These are phyloP conservation scores for Pleochaeta shiraiana DNA, from an alignment of 2,329 filamentous ascomycete genomes.

Conservation along the genomic window DNA sequence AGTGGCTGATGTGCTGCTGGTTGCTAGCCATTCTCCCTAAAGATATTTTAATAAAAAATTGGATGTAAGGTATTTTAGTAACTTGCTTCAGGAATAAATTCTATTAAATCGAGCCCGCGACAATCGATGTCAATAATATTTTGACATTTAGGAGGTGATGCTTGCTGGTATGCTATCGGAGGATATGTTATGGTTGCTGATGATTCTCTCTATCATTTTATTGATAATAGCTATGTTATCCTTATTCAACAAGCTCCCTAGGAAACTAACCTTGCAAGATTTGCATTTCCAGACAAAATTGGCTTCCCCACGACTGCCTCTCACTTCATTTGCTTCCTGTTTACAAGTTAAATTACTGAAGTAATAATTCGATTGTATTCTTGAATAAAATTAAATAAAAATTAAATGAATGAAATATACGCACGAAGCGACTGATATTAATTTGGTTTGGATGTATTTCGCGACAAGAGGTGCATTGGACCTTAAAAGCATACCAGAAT, in stretches of 20 bases:
- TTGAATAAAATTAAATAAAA: no score
- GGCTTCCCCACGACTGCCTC: slow-evolving; percentile 80
- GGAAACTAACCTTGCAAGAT: slow-evolving; percentile 60
- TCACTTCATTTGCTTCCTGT: slow-evolving; percentile 76
- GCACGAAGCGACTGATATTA: slow-evolving; percentile 67
- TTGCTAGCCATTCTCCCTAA: slow-evolving; percentile 77
- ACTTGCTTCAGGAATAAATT: slow-evolving; percentile 72
- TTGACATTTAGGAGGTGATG: slow-evolving; percentile 49
- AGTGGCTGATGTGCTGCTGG: slow-evolving; percentile 56
- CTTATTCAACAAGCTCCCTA: no score
- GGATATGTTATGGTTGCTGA: slow-evolving; percentile 63
- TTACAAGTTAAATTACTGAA: not conserved
- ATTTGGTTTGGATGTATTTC: slow-evolving; percentile 78
- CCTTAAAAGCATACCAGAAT: slow-evolving; percentile 96
- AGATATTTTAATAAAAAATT: not conserved
- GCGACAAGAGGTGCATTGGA: slow-evolving; percentile 94
- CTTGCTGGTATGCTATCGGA: slow-evolving; percentile 48
- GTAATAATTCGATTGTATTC: not conserved
- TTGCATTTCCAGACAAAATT: slow-evolving; percentile 99
- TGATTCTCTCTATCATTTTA: slow-evolving; percentile 42
- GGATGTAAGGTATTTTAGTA: no score
- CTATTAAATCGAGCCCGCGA: slow-evolving; percentile 73
- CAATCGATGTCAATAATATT: slow-evolving; percentile 87
- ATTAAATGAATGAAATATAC: slow-evolving; percentile 2
- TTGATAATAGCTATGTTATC: not conserved